phyloP scores from a whole-genome alignment of 2,329 filamentous ascomycete species.

The Apiospora sp. region DNA sequence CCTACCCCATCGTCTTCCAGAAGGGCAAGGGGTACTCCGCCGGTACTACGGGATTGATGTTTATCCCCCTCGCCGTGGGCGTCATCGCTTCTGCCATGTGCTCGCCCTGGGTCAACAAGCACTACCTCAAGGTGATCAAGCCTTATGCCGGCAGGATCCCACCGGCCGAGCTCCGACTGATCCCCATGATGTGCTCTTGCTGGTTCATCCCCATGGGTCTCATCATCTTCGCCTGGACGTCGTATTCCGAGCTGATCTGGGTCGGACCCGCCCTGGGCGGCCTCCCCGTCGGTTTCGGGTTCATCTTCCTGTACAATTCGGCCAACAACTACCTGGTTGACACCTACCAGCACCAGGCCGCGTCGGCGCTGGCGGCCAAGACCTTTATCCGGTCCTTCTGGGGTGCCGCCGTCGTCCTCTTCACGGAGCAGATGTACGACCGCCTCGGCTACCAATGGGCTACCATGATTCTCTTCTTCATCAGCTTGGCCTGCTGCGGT shows the following conservation, averaged over 20 bases:
- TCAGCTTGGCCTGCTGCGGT: conserved; percentile 78
- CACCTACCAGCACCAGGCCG: conserved; percentile 74
- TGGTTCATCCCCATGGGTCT: conserved; percentile 72
- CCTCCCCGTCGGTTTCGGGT: conserved; percentile 77
- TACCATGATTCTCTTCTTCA: conserved; percentile 73
- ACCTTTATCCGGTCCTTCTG: conserved; percentile 82
- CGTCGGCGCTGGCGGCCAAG: conserved; percentile 82
- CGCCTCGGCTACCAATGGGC: conserved; percentile 81
- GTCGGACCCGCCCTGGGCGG: conserved; percentile 76
- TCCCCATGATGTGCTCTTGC: conserved; percentile 83
- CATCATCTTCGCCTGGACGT: conserved; percentile 68
- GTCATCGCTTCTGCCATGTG: conserved; percentile 73
- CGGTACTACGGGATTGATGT: conserved; percentile 82
- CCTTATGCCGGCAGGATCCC: conserved; percentile 52
- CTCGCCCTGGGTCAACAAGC: conserved; percentile 78
- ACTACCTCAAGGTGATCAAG: conserved; percentile 66
- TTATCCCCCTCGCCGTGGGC: conserved; percentile 82
- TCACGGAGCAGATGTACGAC: conserved; percentile 83
- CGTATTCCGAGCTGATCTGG: conserved; percentile 72
- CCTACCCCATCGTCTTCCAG: conserved; percentile 76
- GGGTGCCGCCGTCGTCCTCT: conserved; percentile 80
- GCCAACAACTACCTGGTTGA: conserved; percentile 78
- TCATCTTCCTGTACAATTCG: conserved; percentile 85
- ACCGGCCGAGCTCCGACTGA: conserved; percentile 78
- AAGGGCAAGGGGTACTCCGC: conserved; percentile 80